Evolutionary conservation across 768 basidiomycete genomes (phyloP), one percentile per base, ranked within the genome.

Genomic region (Tubosaeta brunneosetosa): DNA sequence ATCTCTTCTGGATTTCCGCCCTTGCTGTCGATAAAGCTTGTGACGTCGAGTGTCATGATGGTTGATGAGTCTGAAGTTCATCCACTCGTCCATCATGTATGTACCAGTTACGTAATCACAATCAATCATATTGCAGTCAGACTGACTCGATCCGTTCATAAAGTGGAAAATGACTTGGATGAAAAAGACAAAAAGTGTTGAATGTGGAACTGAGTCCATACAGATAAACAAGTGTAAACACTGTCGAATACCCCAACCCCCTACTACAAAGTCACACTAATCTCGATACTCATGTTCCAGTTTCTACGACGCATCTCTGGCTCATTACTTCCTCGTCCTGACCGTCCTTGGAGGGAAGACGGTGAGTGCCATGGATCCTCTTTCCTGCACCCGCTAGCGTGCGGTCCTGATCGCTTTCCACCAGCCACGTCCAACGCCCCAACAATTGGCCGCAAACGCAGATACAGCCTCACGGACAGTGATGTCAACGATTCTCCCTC

Each of bases 1-100:
- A 98, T 94, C 65, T 85, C 81, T 59, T 88, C 85, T 14, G 94
- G 84, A 73, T 97, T 90, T 33, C 97, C 97, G 25, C 94, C 97
- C 67, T 92, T 93, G 72, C 72, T 81, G 64, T 90, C 85, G 59
- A 93, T 89, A 60, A 93, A 93, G 50, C 76, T 79, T 11, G 83
- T 75, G 22, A 92, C 75, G 74, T 93, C 91, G 60, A 93, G 76
- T 14, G 91, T 93, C 91, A 92, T 93, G 60, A 22, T 44, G 48
- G 17, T 43, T 16, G 8, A 14, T 43, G 8, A 14, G n/a, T 29
- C 16, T 19, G 17, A 7, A 26, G 5, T 14, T 19, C 7, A n/a
- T 14, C 16, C 12, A 29, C 32, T 22, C 44, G 29, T 40, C 29
- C 29, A 27, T 43, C 41, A 3, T 42, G 17, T n/a, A 19, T 34